These are phyloP conservation scores for Pharnaceum exiguum DNA, from an alignment of 148 eudicot genomes.

Conservation along the genomic window DNA sequence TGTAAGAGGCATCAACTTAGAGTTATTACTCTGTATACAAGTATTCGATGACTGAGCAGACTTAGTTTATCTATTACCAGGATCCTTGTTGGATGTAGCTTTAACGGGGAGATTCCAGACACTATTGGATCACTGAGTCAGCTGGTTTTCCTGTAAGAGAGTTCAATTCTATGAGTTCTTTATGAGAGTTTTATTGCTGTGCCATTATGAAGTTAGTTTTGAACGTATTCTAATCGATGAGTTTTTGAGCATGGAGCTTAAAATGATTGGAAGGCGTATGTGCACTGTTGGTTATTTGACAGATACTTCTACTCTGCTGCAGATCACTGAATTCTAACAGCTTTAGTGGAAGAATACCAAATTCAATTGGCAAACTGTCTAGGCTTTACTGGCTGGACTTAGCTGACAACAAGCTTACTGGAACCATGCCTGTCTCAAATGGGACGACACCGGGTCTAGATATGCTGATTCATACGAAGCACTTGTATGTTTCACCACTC, in stretches of 20 bases:
- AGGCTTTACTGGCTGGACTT: constrained; percentile 60
- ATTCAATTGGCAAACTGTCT: constrained; percentile 36
- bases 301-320: too few relatives aligned
- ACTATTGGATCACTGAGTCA: constrained; percentile 53
- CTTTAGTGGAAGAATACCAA: constrained; percentile 58
- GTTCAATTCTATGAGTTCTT: constrained; percentile 8
- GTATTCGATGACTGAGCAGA: not conserved
- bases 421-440: constrained; percentile 59
- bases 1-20: constrained; percentile 41
- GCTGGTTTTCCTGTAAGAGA: constrained; percentile 59
- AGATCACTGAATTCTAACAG: constrained; percentile 64
- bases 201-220: not conserved
- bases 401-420: constrained; percentile 51
- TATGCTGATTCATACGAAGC: constrained; percentile 41
- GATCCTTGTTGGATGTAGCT: constrained; percentile 67
- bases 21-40: not conserved
- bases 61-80: constrained; percentile 29
- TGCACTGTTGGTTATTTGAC: constrained; percentile 1
- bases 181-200: not conserved
- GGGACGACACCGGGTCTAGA: constrained; percentile 58
- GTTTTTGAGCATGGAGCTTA: too few relatives aligned
- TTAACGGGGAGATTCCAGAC: constrained; percentile 64
- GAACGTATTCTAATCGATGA: too few relatives aligned
- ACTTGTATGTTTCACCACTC: constrained; percentile 52
- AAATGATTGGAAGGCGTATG: not conserved